Conservation (phyloP, 2,329 filamentous ascomycete species). For the Penicillium palitans region DNA sequence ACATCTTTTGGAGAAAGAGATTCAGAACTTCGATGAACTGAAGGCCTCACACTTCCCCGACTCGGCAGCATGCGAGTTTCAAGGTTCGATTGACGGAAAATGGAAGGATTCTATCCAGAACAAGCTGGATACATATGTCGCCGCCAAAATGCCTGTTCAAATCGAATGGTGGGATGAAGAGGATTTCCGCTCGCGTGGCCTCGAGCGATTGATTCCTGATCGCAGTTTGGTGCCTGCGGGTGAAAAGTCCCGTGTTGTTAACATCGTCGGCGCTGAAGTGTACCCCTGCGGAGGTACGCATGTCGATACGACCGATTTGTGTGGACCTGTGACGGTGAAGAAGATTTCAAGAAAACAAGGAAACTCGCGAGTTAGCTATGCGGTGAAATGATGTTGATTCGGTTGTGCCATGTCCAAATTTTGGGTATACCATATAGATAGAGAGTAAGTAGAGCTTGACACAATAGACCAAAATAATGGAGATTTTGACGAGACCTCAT, state of each 20-base stretch:
- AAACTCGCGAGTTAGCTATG: constrained; percentile 57
- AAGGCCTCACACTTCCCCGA: constrained; percentile 73
- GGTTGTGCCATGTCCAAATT: not conserved
- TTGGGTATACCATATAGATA: not conserved
- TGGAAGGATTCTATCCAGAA: constrained; percentile 64
- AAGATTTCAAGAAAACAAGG: constrained; percentile 68
- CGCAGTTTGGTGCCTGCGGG: constrained; percentile 46
- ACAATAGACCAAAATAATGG: not conserved
- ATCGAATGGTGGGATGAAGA: constrained; percentile 68
- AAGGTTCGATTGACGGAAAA: constrained; percentile 64
- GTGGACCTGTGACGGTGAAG: constrained; percentile 60
- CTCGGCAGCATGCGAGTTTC: constrained; percentile 67
- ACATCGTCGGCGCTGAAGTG: constrained; percentile 66
- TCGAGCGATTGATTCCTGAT: constrained; percentile 59
- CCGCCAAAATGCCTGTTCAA: constrained; percentile 57
- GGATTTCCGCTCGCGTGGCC: constrained; percentile 56
- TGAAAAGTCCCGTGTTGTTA: constrained; percentile 65
- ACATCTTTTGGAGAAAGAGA: constrained; percentile 53
- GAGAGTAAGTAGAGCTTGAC: not conserved
- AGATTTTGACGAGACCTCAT: not conserved
- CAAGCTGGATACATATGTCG: constrained; percentile 60
- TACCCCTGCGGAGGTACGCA: constrained; percentile 78
- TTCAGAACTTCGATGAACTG: constrained; percentile 61
- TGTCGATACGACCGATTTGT: constrained; percentile 60
- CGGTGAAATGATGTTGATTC: constrained; percentile 16